Conservation (phyloP, 2,329 filamentous ascomycete genomes). For the Shiraia bambusicola region DNA sequence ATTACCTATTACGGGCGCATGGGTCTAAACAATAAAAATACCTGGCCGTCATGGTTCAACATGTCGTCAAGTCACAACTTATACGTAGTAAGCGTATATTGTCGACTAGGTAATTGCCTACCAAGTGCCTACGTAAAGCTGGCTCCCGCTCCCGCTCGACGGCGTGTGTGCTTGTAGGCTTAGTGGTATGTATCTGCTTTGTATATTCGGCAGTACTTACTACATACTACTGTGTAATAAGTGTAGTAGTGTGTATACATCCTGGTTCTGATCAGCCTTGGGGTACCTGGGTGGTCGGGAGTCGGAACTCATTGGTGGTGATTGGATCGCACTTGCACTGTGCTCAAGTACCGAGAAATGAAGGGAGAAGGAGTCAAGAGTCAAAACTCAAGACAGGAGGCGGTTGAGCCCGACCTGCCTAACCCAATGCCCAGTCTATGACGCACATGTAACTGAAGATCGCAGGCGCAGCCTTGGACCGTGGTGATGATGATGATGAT, state of each 20-base stretch:
- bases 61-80: no score
- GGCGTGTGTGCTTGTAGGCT: constrained; percentile 21
- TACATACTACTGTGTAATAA: no score
- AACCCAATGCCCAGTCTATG: constrained; percentile 5
- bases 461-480: constrained; percentile 2
- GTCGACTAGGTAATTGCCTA: constrained; percentile 8
- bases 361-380: not conserved
- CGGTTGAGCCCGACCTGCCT: not conserved
- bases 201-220: no score
- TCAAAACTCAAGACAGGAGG: not conserved
- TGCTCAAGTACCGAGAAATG: not conserved
- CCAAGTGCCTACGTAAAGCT: constrained; percentile 25
- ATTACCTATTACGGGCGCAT: no score
- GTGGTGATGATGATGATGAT: constrained; percentile 9
- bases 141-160: constrained; percentile 36
- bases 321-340: no score
- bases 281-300: no score
- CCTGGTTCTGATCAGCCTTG: constrained; percentile 34
- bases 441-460: constrained; percentile 8
- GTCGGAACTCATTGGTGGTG: constrained; percentile 2
- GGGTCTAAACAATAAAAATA: no score
- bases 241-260: no score
- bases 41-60: no score
- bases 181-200: constrained; percentile 29
- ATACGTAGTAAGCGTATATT: constrained; percentile 10